phyloP scores from a whole-genome alignment of 73 alveolate genomes.

The Loxodes magnus region DNA sequence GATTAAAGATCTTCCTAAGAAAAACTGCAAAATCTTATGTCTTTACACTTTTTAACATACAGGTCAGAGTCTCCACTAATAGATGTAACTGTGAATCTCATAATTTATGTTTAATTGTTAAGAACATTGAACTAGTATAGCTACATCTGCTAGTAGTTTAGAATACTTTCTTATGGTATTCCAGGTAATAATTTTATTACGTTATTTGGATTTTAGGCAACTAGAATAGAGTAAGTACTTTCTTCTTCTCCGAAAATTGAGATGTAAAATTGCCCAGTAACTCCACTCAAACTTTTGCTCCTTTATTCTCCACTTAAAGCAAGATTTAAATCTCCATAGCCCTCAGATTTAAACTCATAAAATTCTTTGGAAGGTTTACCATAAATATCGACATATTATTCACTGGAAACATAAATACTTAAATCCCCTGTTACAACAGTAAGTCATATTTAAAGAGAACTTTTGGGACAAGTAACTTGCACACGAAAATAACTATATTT shows the following conservation, averaged over 20 bases:
- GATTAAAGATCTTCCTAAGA: conserved; percentile 1
- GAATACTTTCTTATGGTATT: not conserved
- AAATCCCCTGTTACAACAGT: conserved; percentile 11
- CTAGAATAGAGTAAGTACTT: not conserved
- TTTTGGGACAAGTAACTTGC: not conserved
- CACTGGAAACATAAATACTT: conserved; percentile 8
- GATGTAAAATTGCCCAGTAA: conserved; percentile 4
- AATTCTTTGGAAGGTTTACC: not conserved
- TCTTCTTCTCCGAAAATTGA: not conserved
- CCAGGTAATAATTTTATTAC: not conserved
- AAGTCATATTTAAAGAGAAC: not conserved
- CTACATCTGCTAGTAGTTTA: not conserved
- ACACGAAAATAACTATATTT: not conserved
- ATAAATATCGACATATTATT: too few species aligned
- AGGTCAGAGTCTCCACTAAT: conserved; percentile 10
- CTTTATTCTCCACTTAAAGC: not conserved
- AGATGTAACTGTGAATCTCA: not conserved
- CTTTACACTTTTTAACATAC: not conserved
- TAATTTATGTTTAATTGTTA: not conserved
- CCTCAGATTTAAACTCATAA: not conserved
- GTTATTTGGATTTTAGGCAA: too few species aligned
- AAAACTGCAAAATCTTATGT: not conserved
- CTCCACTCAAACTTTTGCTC: not conserved
- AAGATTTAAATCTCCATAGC: conserved; percentile 1
- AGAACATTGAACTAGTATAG: not conserved